These are phyloP conservation scores for Termitomyces sp. DNA, from an alignment of 768 basidiomycete genomes.

Conservation along the genomic window DNA sequence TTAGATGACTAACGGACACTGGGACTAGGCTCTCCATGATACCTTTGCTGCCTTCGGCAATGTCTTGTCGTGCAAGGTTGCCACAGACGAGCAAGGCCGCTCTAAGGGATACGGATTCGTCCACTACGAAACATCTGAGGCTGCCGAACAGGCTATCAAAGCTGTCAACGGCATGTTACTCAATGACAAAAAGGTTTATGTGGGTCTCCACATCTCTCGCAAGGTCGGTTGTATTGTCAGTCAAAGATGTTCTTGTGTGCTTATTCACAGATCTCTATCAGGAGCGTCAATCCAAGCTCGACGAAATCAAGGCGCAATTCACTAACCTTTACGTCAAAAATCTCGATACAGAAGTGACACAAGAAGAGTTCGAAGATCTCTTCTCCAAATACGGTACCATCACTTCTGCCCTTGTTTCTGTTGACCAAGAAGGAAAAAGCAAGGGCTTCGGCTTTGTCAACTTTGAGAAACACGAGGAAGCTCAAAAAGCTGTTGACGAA, in stretches of 20 bases:
- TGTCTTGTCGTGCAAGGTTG: conserved; percentile 99
- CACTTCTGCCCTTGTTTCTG: conserved; percentile 83
- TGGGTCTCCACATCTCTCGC: conserved; percentile 95
- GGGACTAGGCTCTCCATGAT: conserved; percentile 87
- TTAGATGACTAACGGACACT: not conserved
- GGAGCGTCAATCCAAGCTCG: conserved; percentile 98
- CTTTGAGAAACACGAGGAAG: conserved; percentile 90
- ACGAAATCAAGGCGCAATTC: conserved; percentile 96
- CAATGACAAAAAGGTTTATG: conserved; percentile 99
- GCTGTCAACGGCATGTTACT: conserved; percentile 98
- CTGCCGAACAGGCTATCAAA: conserved; percentile 94
- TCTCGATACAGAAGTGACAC: conserved; percentile 76
- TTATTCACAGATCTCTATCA: conserved; percentile 20
- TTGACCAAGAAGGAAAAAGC: conserved; percentile 88
- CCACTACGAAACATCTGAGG: conserved; percentile 97
- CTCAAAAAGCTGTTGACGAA: conserved; percentile 82
- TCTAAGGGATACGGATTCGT: conserved; percentile 99
- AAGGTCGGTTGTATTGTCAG: conserved; percentile 52
- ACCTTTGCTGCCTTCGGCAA: conserved; percentile 99
- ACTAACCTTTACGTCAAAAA: conserved; percentile 99
- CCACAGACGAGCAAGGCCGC: conserved; percentile 90
- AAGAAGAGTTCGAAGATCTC: conserved; percentile 82
- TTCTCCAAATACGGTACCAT: conserved; percentile 77
- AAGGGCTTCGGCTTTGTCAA: conserved; percentile 99
- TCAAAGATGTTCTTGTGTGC: not conserved